These are phyloP conservation scores for Helicocarpus griseus DNA, from an alignment of 2,329 filamentous ascomycete species.

Conservation along the genomic window DNA sequence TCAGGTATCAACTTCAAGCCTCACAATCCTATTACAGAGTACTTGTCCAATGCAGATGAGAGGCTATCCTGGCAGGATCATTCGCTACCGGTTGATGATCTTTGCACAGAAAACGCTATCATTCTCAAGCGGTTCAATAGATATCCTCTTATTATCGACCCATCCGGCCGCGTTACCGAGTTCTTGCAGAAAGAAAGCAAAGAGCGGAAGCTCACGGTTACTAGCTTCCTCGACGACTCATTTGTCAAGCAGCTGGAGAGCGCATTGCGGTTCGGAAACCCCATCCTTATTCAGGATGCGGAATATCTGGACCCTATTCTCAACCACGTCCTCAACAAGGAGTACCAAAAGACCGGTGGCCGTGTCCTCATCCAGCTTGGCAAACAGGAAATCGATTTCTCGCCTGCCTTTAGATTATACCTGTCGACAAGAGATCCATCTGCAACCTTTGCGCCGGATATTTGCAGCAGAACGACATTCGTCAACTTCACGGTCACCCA, in stretches of 20 bases:
- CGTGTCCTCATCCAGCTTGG: slow-evolving; percentile 97
- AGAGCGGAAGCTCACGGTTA: slow-evolving; percentile 86
- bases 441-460: slow-evolving; percentile 86
- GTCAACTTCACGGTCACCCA: slow-evolving; percentile 99
- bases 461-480: slow-evolving; percentile 96
- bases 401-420: slow-evolving; percentile 89
- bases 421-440: slow-evolving; percentile 93
- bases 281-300: slow-evolving; percentile 95
- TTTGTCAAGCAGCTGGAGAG: slow-evolving; percentile 98
- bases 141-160: slow-evolving; percentile 96
- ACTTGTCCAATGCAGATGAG: slow-evolving; percentile 92
- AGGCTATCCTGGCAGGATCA: slow-evolving; percentile 92
- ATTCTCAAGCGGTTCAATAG: slow-evolving; percentile 96
- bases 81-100: slow-evolving; percentile 83
- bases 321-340: slow-evolving; percentile 98
- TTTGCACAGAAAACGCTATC: slow-evolving; percentile 98
- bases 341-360: slow-evolving; percentile 96
- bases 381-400: slow-evolving; percentile 98
- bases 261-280: slow-evolving; percentile 92
- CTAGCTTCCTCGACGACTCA: slow-evolving; percentile 94
- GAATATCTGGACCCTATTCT: slow-evolving; percentile 95
- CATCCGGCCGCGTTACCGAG: slow-evolving; percentile 86
- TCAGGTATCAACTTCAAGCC: slow-evolving; percentile 92
- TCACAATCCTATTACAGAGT: slow-evolving; percentile 91
- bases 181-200: slow-evolving; percentile 93